Evolutionary conservation across 768 basidiomycete species (phyloP), one percentile per base, ranked within the genome.

Genomic region (Nidularia sp.): DNA sequence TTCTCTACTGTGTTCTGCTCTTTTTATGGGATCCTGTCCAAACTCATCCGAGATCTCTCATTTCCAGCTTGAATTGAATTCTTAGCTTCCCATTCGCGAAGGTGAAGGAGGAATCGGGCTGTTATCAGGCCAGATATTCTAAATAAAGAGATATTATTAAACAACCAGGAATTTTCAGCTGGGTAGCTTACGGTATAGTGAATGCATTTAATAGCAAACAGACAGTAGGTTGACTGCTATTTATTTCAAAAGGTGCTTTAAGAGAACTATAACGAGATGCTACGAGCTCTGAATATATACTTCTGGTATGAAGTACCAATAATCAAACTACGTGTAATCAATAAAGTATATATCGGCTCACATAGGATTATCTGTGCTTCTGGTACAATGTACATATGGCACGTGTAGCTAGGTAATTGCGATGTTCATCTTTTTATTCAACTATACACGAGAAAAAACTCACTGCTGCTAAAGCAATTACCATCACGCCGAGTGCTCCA

Each of bases 91-190:
- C 58, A 63, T 43, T 43, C 48, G 31, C 60, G 54, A 2, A 61
- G 50, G 48, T 61, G 54, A 13, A 63, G 55, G 7, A 63, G 53
- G 41, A 63, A 63, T 5, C 60, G 62, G 7, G 61, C 61, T 3
- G 61, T 62, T n/a, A 62, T 53, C 8, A 62, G 42, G 3, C 60
- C 60, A 10, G 61, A 62, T 5, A 62, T 35, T 15, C 61, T 61
- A 25, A 31, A 5, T 2, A 4, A 29, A n/a, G 2, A 39, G 5
- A 32, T 33, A 36, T 22, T 34, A n/a, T 10, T 45, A n/a, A 25
- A 9, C 3, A 45, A 3, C 2, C 7, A 45, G 44, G 44, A 13
- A 45, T 3, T 45, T n/a, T 4, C 12, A 9, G 44, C 9, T n/a
- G 25, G 44, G 44, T n/a, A 8, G 25, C 44, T 45, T 45, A 45